These are phyloP conservation scores for Achlya hypogyna DNA, from an alignment of 352 stramenopile species.

Conservation along the genomic window DNA sequence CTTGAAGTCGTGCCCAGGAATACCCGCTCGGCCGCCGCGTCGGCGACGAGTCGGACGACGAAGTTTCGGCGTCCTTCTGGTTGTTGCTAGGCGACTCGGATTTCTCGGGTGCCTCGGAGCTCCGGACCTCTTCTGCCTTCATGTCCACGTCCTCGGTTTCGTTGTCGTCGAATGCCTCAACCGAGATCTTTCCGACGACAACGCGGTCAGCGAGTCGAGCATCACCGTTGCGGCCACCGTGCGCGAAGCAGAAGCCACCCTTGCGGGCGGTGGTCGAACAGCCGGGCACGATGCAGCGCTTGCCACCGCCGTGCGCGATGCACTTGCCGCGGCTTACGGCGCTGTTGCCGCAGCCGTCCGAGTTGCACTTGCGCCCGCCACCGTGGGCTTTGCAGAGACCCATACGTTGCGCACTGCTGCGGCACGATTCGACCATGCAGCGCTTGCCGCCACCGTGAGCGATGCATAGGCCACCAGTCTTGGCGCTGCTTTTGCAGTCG, in stretches of 20 bases:
- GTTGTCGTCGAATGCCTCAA: conserved; percentile 19
- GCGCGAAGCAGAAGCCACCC: conserved; percentile 74
- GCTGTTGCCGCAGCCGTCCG: conserved; percentile 55
- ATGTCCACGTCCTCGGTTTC: conserved; percentile 15
- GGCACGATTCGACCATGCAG: conserved; percentile 57
- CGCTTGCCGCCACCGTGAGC: conserved; percentile 75
- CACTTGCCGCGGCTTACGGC: conserved; percentile 77
- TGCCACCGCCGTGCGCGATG: conserved; percentile 74
- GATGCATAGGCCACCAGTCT: conserved; percentile 77
- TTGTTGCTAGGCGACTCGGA: conserved; percentile 3
- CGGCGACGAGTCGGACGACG: conserved; percentile 11
- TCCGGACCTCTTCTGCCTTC: conserved; percentile 5
- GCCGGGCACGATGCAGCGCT: conserved; percentile 60
- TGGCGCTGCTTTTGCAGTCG: conserved; percentile 67
- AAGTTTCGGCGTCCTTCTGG: neutral
- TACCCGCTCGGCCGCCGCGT: conserved; percentile 37
- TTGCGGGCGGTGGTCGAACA: conserved; percentile 73
- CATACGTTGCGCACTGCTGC: conserved; percentile 70
- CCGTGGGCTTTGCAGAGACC: conserved; percentile 80
- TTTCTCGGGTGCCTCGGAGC: conserved; percentile 16
- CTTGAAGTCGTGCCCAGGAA: conserved; percentile 66
- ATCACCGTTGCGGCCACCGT: conserved; percentile 39
- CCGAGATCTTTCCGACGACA: conserved; percentile 22
- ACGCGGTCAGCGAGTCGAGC: conserved; percentile 19
- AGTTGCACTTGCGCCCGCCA: conserved; percentile 63